Evolutionary conservation across 176 grass and related monocot species (phyloP), one percentile per base, ranked within the genome.

Genomic region (Oryza meyeriana): DNA sequence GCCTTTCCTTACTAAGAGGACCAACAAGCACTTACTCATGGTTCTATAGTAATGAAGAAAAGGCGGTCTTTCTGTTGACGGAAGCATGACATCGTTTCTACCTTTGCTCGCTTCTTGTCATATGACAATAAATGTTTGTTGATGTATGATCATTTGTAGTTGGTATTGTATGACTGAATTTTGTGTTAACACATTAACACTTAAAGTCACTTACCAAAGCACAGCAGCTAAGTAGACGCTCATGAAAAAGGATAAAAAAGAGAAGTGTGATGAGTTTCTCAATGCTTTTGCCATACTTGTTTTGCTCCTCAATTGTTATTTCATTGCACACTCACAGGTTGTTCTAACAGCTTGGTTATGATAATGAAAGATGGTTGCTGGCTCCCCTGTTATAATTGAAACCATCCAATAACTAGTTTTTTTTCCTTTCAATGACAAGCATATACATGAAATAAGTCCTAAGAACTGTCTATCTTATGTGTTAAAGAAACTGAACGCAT

Each of bases 61-160:
- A 22, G 16, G 28, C 8, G 8, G 16, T 50, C 30, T 71, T 33
- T 57, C 45, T 57, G 18, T 24, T 26, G 34, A 69, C 27, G 30
- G 38, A 38, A n/a, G 32, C 25, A 72, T 55, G 64, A 38, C 35
- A 5, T 6, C 6, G 1, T 71, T 64, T 81, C 17, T 44, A 22
- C 64, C 11, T 80, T 80, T 3, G 26, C 20, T 67, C 28, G 24
- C 27, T 34, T 44, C 24, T 35, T 66, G 18, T 67, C 16, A 42
- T 61, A 41, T 66, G 62, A 27, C 25, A 86, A 57, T 5, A 79
- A 39, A 74, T 75, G 3, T 67, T 80, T 80, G 28, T 52, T 32
- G 58, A 44, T 67, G 69, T 74, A 33, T 66, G 34, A 26, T 47
- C 44, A 73, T 74, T 73, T 32, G 10, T 87, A 36, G 26, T 30